Base-by-base conservation (phyloP, 2,329 filamentous ascomycete species). In the Biscogniauxia mediterranea region DNA sequence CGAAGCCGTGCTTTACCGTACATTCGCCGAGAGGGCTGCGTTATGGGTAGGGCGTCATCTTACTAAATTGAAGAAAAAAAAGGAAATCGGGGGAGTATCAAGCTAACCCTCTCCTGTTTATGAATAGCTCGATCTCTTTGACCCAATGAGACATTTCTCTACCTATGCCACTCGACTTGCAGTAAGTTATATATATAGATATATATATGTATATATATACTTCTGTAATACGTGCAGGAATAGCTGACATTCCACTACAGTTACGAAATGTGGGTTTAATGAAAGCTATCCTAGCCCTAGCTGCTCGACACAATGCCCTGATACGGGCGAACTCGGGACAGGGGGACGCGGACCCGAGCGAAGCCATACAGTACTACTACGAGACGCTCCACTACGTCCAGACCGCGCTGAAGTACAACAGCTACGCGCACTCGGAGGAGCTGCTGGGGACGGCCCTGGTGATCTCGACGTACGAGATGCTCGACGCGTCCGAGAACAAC, bases 391-490 rank as follows among this genome's bases (percentile, higher is more conserved):
- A 85, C 55, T 89, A 88, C 62, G 75, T 88, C 0, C 84, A 85
- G 55, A 81, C 82, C 42, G 84, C 86, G 0, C 81, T 89, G 71
- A 78, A 82, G 11, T 85, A 85, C 65, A 77, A 81, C 0, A 82
- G 80, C 0, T 89, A 88, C 68, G 83, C 82, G 5, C 80, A 79
- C 54, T 85, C 82, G 26, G 77, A 78, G 13, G 86, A 89, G 67
- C 75, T 89, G 8, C 50, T 90, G 26, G 81, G 83, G 0, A 89
- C 85, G 0, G 81, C 84, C 0, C 74, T 88, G 0, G 78, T 88
- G 17, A 83, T 89, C 28, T 86, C 83, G 13, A 85, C 84, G 0
- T 89, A 88, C 64, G 86, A 89, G 71, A 89, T 89, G 86, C 80
- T 88, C n/a, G 83, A 86, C 57, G 82, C 80, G 2, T 80, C 81